Conservation (phyloP, 1,284 basidiomycete species). For the Rhodotorula sp. region DNA sequence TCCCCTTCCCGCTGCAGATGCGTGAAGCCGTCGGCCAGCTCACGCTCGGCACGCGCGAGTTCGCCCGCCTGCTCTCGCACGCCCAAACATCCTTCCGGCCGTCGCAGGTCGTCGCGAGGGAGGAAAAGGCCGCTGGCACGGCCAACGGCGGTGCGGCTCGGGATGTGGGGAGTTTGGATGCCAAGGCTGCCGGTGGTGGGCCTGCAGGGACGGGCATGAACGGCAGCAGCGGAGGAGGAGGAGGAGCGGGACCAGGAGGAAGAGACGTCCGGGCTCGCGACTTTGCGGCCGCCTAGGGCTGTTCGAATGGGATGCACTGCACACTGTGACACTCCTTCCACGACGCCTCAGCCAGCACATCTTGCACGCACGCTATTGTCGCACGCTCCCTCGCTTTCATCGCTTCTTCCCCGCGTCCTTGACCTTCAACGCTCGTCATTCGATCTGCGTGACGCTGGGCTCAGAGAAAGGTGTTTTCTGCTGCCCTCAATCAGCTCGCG, state of each 20-base stretch:
- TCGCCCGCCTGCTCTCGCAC: constrained; percentile 42
- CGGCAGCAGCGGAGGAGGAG: neutral
- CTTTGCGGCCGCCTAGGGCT: neutral
- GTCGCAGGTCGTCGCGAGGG: neutral
- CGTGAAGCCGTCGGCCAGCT: constrained; percentile 48
- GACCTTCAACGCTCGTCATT: no score
- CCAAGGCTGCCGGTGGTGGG: neutral
- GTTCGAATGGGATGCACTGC: neutral
- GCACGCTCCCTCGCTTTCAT: neutral
- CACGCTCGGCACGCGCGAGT: constrained; percentile 53
- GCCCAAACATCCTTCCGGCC: constrained; percentile 28
- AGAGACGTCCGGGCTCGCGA: constrained; percentile 6
- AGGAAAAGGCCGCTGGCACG: no score
- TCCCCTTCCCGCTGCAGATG: constrained; percentile 42
- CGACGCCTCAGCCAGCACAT: no score
- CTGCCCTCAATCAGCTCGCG: no score
- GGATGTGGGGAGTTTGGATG: neutral
- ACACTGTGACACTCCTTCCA: neutral
- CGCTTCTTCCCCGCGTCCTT: neutral
- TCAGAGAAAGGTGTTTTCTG: no score
- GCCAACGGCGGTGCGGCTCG: no score
- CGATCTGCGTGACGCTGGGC: no score
- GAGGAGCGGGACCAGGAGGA: neutral
- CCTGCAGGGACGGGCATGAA: neutral
- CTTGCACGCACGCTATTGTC: no score